phyloP scores from a whole-genome alignment of 2,329 filamentous ascomycete genomes.

The Fusarium graminum region DNA sequence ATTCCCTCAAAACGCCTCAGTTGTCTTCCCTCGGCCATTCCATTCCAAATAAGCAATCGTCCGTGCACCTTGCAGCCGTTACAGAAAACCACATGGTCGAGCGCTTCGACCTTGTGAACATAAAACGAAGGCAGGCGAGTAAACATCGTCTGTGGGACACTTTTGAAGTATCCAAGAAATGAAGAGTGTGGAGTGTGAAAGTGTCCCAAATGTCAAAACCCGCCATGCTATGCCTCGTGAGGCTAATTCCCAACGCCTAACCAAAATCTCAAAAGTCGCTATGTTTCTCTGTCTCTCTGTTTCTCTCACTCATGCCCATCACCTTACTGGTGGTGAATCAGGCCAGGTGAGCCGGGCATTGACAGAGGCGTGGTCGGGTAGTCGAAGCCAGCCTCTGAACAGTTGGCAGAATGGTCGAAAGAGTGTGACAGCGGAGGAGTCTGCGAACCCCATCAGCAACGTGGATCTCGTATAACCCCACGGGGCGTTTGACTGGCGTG shows the following conservation, averaged over 20 bases:
- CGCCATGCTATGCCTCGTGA: slow-evolving; percentile 43
- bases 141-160: slow-evolving; percentile 26
- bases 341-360: slow-evolving; percentile 76
- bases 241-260: slow-evolving; percentile 44
- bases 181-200: slow-evolving; percentile 41
- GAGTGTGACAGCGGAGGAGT: slow-evolving; percentile 83
- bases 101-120: slow-evolving; percentile 45
- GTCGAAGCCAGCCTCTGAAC: slow-evolving; percentile 72
- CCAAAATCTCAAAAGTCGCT: slow-evolving; percentile 41
- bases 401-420: slow-evolving; percentile 75
- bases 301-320: slow-evolving; percentile 13
- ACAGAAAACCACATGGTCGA: slow-evolving; percentile 45
- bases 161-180: slow-evolving; percentile 33
- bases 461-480: slow-evolving; percentile 55
- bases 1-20: slow-evolving; percentile 45
- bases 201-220: slow-evolving; percentile 43
- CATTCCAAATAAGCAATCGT: slow-evolving; percentile 45
- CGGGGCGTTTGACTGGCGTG: slow-evolving; percentile 58
- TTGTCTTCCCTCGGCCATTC: slow-evolving; percentile 42
- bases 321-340: slow-evolving; percentile 53
- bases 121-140: slow-evolving; percentile 40
- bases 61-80: slow-evolving; percentile 46
- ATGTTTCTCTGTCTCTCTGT: slow-evolving; percentile 6
- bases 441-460: slow-evolving; percentile 69
- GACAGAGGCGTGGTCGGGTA: slow-evolving; percentile 79